Conservation (phyloP, 2,329 filamentous ascomycete species). For the Graphiopsis chlorocephala region DNA sequence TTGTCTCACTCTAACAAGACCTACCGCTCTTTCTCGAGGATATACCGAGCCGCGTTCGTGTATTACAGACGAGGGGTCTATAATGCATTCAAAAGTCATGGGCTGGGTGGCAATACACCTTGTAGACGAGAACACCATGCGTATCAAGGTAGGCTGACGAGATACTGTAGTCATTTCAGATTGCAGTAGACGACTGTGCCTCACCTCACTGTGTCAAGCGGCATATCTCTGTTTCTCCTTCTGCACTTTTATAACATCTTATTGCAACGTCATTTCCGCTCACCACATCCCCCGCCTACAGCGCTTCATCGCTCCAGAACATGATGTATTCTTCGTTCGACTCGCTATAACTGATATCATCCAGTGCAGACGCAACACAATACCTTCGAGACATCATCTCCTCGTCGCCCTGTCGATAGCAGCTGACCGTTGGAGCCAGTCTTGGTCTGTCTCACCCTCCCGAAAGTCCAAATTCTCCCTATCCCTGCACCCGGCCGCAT, state of each 20-base stretch:
- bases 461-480: slow-evolving; percentile 10
- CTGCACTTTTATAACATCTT: not conserved
- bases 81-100: not conserved
- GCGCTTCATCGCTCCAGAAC: not conserved
- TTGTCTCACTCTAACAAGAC: slow-evolving; percentile 3
- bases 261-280: not conserved
- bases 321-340: not conserved
- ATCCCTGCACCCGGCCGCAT: slow-evolving; percentile 12
- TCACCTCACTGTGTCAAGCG: not conserved
- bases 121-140: not conserved
- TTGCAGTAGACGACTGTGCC: not conserved
- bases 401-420: slow-evolving; percentile 14
- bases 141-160: not conserved
- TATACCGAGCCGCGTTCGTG: not conserved
- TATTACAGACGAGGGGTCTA: not conserved
- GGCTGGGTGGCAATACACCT: not conserved
- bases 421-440: slow-evolving; percentile 13
- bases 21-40: not conserved
- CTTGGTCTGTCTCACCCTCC: slow-evolving; percentile 10
- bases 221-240: not conserved
- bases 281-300: not conserved
- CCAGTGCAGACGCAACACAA: not conserved
- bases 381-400: slow-evolving; percentile 9
- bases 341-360: not conserved
- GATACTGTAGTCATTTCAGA: no score